These are phyloP conservation scores for Neodidymelliopsis sp. DNA, from an alignment of 2,329 filamentous ascomycete genomes.

Conservation along the genomic window DNA sequence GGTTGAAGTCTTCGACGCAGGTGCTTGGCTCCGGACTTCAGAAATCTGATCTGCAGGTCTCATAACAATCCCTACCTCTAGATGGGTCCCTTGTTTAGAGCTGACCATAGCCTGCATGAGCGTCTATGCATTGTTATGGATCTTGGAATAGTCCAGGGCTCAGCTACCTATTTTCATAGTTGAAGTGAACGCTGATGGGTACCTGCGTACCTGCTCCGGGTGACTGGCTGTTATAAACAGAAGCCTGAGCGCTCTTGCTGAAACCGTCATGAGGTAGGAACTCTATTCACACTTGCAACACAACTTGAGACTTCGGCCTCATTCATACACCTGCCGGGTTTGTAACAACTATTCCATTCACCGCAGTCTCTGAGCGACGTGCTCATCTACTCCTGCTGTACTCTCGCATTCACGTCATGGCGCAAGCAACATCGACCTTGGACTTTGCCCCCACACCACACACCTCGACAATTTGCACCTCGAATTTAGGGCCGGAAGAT, in stretches of 20 bases:
- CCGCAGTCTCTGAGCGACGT: background rate
- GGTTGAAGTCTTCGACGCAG: no score
- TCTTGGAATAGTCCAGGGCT: constrained; percentile 2
- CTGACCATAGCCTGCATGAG: constrained; percentile 12
- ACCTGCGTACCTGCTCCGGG: constrained; percentile 10
- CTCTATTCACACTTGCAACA: constrained; percentile 2
- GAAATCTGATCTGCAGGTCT: no score
- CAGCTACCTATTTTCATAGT: background rate
- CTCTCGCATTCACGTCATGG: constrained; percentile 1
- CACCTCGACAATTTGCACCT: background rate
- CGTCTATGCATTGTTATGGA: constrained; percentile 4
- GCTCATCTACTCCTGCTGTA: background rate
- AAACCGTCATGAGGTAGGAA: background rate
- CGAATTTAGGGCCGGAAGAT: background rate
- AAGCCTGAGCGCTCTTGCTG: constrained; percentile 2
- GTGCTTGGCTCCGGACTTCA: no score
- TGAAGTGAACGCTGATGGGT: constrained; percentile 1
- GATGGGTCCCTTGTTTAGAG: no score
- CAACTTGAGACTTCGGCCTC: background rate
- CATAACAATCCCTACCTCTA: no score
- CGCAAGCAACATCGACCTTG: background rate
- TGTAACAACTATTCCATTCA: background rate
- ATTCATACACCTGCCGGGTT: background rate
- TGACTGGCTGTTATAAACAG: constrained; percentile 2
- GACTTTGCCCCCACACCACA: constrained; percentile 2